These are phyloP conservation scores for Apostasia shenzhenica DNA, from an alignment of 106 monocot genomes.

Conservation along the genomic window DNA sequence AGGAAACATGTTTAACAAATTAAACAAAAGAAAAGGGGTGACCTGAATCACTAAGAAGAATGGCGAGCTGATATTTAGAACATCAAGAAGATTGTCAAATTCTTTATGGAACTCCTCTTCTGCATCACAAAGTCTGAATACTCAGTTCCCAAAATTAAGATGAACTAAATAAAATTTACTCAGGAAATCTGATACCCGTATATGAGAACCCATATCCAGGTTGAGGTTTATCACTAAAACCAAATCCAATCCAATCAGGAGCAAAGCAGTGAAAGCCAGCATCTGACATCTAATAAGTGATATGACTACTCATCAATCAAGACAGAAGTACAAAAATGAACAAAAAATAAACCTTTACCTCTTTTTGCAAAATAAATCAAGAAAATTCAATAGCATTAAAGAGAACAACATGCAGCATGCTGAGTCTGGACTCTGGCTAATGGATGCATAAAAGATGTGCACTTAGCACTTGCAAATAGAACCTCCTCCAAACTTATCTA, in stretches of 20 bases:
- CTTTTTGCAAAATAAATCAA: not conserved
- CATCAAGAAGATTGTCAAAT: conserved; percentile 72
- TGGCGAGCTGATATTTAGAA: conserved; percentile 60
- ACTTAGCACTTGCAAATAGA: too few species aligned
- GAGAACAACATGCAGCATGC: too few species aligned
- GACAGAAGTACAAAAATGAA: not conserved
- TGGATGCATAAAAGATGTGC: too few species aligned
- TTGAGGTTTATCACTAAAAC: conserved; percentile 97
- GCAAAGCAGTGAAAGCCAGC: conserved; percentile 91
- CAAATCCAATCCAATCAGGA: conserved; percentile 99
- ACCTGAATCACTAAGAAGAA: conserved; percentile 89
- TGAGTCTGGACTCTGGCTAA: too few species aligned
- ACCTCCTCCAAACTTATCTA: too few species aligned
- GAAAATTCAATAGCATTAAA: not conserved
- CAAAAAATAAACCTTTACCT: not conserved
- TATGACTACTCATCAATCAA: conserved; percentile 12
- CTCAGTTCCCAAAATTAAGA: conserved; percentile 6
- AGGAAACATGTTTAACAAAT: not conserved
- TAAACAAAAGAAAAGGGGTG: not conserved
- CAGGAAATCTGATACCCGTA: conserved; percentile 38
- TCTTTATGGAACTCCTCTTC: conserved; percentile 82
- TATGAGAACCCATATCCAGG: conserved; percentile 88
- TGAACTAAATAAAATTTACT: not conserved
- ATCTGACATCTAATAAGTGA: conserved; percentile 65
- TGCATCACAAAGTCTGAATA: conserved; percentile 21